These are phyloP conservation scores for Russula ochroleuca DNA, from an alignment of 768 basidiomycete species.

Conservation along the genomic window DNA sequence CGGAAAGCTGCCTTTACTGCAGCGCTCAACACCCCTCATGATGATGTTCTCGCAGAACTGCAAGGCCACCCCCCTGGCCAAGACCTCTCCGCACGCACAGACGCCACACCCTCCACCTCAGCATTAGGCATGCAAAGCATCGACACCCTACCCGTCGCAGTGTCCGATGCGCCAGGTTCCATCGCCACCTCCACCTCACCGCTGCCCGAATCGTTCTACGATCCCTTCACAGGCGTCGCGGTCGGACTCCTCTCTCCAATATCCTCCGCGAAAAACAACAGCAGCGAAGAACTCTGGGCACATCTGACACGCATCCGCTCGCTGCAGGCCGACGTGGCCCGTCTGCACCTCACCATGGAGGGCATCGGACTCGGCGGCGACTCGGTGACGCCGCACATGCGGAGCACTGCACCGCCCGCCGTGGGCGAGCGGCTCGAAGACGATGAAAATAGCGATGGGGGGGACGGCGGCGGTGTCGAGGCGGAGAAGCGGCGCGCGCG, in stretches of 20 bases:
- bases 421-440: conserved; percentile 20
- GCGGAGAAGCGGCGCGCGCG: conserved; percentile 43
- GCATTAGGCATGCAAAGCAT: conserved; percentile 5
- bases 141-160: conserved; percentile 26
- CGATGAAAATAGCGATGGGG: neutral
- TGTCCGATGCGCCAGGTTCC: conserved; percentile 23
- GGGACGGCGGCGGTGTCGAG: conserved; percentile 1
- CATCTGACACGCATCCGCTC: conserved; percentile 66
- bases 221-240: conserved; percentile 47
- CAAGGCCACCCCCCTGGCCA: conserved; percentile 33
- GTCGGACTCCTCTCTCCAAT: conserved; percentile 38
- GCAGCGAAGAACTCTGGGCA: conserved; percentile 53
- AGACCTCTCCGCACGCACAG: conserved; percentile 24
- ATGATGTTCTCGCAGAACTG: conserved; percentile 54
- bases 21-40: conserved; percentile 53
- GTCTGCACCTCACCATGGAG: conserved; percentile 74
- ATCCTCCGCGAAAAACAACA: conserved; percentile 22
- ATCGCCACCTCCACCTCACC: conserved; percentile 27
- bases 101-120: conserved; percentile 15
- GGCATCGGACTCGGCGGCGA: conserved; percentile 45
- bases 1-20: conserved; percentile 30
- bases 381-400: conserved; percentile 4
- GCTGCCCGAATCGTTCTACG: conserved; percentile 36
- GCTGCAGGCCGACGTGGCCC: conserved; percentile 66
- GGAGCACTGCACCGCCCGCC: conserved; percentile 2